Evolutionary conservation across 2,329 filamentous ascomycete species (phyloP), one percentile per base, ranked within the genome.

Genomic region (Fusarium sp.): DNA sequence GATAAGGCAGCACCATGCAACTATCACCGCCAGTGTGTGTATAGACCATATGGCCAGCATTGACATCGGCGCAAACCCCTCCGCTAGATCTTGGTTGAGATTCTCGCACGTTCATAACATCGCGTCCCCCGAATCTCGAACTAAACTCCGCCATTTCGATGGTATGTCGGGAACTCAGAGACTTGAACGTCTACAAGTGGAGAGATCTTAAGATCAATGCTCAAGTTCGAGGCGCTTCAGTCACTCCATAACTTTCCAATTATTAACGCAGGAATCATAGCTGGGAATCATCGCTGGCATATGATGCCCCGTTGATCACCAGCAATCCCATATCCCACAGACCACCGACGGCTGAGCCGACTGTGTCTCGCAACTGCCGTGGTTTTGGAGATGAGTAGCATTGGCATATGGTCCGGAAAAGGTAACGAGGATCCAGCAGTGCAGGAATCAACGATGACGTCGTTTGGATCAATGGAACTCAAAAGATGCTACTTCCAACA

Each of bases 341-440:
- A 49, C 63, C 68, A 73, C 58, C 59, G 57, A 69, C 72, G 72
- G 72, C 68, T 53, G 66, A 51, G 64, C 72, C 72, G 72, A 62
- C 70, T 71, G 57, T 74, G 66, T 63, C 70, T 71, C 59, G 61
- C 47, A 51, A 68, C 48, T 74, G 57, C 63, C 58, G 55, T 71
- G 37, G 45, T 46, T 32, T 37, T 51, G 14, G 20, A 46, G 32
- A 28, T 13, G 45, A 30, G 45, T 50, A 8, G 41, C 58, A 55
- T 66, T 67, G 56, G 45, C 62, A 20, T 43, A 28, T 40, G 18
- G 51, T 42, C 59, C 61, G 50, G 43, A 40, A 50, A 61, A 16
- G 50, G 34, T 58, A 51, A 61, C 45, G 55, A 65, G 58, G 58
- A 57, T 45, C 62, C 55, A 54, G 48, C 42, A 64, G 54, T 46